Evolutionary conservation across 164 flowering plant genomes (phyloP), one percentile per base, ranked within the genome.

Genomic region (Litsea cubeba): DNA sequence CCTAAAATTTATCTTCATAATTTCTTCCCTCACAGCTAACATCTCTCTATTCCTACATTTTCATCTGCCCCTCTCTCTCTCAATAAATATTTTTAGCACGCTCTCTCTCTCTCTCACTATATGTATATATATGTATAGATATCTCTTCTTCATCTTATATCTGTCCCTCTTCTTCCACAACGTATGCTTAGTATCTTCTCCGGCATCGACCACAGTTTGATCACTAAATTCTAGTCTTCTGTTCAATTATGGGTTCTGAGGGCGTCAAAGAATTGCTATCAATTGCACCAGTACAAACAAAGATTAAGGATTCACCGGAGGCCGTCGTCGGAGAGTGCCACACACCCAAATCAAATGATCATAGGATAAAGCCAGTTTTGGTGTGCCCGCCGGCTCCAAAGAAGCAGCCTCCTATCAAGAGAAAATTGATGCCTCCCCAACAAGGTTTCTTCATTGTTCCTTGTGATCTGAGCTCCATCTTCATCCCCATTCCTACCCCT

Each of bases 341-440:
- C 71, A 68, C 71, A 68, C 71, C 71, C 32, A 68, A 20, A 23
- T 68, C 71, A 46, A 23, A 68, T 40, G 51, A n/a, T 40, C 71
- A 68, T 1, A n/a, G 5, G 54, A 40, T 68, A 46, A 68, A 68
- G 71, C 24, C 71, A 12, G 12, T n/a, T 11, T 10, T 46, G 26
- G 54, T 46, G 54, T 68, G 71, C 71, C 71, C 71, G 12, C 71
- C 71, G 17, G 54, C 71, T 20, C 71, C 71, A 3, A 68, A 24
- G 25, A 68, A 68, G 35, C 26, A 22, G n/a, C 71, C 54, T 12
- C 71, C 71, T 23, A n/a, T 10, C 12, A 68, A 68, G 54, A 40
- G 71, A 22, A 68, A 68, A 68, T 40, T 51, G 12, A 24, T 12
- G 57, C 71, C 71, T 40, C 71, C 71, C n/a, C 57, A 3, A 40